A percentile compares a stretch with the other conserved stretches of the same genome.
phyloP scores from a whole-genome alignment of 768 basidiomycete genomes.

The Lactarius vividus region DNA sequence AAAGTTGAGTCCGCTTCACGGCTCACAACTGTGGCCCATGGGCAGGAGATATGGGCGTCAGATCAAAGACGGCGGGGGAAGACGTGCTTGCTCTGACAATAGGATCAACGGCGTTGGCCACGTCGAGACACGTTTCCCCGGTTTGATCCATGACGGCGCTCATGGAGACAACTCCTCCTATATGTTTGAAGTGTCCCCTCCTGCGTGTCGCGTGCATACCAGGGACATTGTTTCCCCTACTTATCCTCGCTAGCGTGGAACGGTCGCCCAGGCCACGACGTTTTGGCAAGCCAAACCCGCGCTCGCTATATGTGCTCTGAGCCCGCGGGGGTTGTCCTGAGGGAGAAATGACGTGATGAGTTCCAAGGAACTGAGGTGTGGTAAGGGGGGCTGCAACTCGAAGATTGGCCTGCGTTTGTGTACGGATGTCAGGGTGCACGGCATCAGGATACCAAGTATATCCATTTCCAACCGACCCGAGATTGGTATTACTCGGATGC shows the following conservation, averaged over 20 bases:
- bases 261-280: constrained; percentile 18
- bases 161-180: constrained; percentile 23
- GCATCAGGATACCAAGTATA: constrained; percentile 19
- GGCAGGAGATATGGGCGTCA: constrained; percentile 8
- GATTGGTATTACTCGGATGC: constrained; percentile 1
- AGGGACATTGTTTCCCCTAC: constrained; percentile 7
- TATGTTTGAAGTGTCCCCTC: constrained; percentile 16
- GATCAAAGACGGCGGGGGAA: constrained; percentile 25
- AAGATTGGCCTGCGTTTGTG: constrained; percentile 4
- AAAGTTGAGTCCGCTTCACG: neutral
- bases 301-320: constrained; percentile 9
- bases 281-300: constrained; percentile 14
- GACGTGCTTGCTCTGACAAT: constrained; percentile 25
- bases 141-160: constrained; percentile 20
- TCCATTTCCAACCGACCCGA: constrained; percentile 12
- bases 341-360: neutral
- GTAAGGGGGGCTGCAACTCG: neutral
- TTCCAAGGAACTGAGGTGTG: neutral
- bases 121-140: neutral
- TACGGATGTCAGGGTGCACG: constrained; percentile 3
- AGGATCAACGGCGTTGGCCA: constrained; percentile 3
- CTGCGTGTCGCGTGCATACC: constrained; percentile 14
- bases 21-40: neutral
- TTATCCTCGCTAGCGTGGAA: constrained; percentile 1
- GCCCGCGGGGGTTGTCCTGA: constrained; percentile 6